Evolutionary conservation across 2,329 filamentous ascomycete genomes (phyloP).

Genomic region (Botryosphaeria dothidea): DNA sequence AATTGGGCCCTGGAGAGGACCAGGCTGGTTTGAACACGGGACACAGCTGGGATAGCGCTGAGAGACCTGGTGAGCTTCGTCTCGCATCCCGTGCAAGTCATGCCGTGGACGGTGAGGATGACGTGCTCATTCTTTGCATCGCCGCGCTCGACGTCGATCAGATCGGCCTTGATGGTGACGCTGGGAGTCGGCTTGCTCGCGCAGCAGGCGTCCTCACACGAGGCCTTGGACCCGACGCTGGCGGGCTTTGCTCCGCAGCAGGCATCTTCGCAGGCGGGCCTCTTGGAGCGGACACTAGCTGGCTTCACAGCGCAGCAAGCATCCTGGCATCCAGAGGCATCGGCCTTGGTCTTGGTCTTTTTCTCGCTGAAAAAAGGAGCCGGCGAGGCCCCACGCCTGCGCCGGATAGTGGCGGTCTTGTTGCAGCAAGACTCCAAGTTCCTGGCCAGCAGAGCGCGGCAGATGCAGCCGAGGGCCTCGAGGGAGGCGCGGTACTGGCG

Average conservation of each 20-base stretch:
- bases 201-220: background rate
- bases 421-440: constrained; percentile 18
- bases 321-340: background rate
- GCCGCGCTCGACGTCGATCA: constrained; percentile 29
- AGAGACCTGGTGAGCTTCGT: constrained; percentile 61
- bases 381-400: background rate
- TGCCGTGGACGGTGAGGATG: constrained; percentile 62
- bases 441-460: constrained; percentile 2
- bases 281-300: background rate
- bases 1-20: constrained; percentile 67
- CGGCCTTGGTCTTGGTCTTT: background rate
- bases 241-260: background rate
- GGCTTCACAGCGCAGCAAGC: background rate
- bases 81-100: constrained; percentile 75
- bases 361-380: background rate
- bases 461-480: constrained; percentile 16
- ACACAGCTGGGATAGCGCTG: constrained; percentile 49
- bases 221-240: background rate
- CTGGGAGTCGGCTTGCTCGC: background rate
- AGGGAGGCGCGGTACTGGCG: constrained; percentile 2
- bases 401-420: background rate
- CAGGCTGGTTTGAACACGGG: constrained; percentile 63
- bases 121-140: constrained; percentile 52
- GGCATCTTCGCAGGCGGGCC: background rate
- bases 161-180: background rate